Base-by-base conservation (phyloP, 1,139 yeast genomes). In the Suhomyces maxii region DNA sequence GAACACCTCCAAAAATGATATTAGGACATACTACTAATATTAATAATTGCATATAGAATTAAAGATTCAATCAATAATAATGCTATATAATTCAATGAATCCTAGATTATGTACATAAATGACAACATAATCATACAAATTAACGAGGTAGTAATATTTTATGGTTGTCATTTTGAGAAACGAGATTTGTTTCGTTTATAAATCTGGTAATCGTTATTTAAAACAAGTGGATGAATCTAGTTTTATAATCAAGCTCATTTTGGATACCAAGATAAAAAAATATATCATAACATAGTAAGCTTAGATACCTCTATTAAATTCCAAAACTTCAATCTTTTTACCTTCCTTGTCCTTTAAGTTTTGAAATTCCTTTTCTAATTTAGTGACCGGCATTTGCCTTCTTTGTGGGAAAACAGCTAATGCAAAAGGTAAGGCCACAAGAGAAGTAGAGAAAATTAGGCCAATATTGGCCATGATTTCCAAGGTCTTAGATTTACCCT, bases 401-500 rank as follows among this genome's bases (percentile, higher is more conserved):
- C 86, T 81, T 67, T 91, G 97, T 6, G 99, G 99, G 80, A 93
- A 93, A 3, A 90, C 87, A 2, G 91, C 99, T 61, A 93, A 75
- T 0, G 99, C 98, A 71, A 93, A 89, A 10, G 99, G 99, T 56
- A 93, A 77, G 0, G 86, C 98, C 30, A 82, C 83, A 57, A 93
- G 84, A 3, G 97, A 85, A 1, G 98, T 91, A 12, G 79, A 79
- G 42, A 91, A 84, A 57, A 93, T 89, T 55, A 93, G 73, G 11
- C 95, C 97, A 44, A 93, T 75, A 61, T 91, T 93, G 26, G 84
- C 84, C 35, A 78, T 62, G 10, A 87, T 84, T 57, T 86, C 90
- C 7, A 81, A 71, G 26, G 83, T 74, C 51, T 80, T 68, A 12
- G 89, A 77, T 62, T 82, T 84, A 36, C 89, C 88, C 58, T 78